Conservation (phyloP, 352 stramenopile species). For the Globisporangium parvum region DNA sequence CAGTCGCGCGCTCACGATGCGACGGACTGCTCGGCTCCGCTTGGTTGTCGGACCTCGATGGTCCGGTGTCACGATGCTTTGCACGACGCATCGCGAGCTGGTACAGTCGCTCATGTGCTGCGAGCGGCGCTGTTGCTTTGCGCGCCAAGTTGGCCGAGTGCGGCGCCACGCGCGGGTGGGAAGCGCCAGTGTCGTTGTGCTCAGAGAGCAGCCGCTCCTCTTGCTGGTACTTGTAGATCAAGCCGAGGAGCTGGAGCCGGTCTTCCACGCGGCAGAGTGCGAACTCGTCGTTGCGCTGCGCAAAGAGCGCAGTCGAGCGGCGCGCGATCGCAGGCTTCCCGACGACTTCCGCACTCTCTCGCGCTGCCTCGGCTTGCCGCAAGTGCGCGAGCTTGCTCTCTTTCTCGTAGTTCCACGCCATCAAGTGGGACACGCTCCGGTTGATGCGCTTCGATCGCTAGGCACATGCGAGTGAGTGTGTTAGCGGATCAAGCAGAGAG, state of each 20-base stretch:
- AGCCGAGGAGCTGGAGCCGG: constrained; percentile 53
- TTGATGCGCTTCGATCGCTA: constrained; percentile 58
- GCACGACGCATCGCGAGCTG: constrained; percentile 25
- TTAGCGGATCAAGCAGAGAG: not conserved
- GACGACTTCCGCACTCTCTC: constrained; percentile 22
- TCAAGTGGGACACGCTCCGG: constrained; percentile 51
- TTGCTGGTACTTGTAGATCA: constrained; percentile 69
- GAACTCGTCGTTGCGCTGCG: constrained; percentile 37
- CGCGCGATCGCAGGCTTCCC: constrained; percentile 28
- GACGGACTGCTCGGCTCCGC: not conserved
- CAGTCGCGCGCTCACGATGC: not conserved
- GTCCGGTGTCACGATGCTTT: not conserved
- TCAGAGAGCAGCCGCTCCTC: constrained; percentile 34
- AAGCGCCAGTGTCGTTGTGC: constrained; percentile 6
- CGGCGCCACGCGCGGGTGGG: constrained; percentile 35
- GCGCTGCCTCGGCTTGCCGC: constrained; percentile 25
- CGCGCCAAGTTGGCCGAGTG: constrained; percentile 45
- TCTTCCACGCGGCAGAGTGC: constrained; percentile 61
- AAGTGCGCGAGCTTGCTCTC: constrained; percentile 43
- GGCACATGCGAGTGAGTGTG: too few relatives aligned
- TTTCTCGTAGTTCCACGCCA: constrained; percentile 58
- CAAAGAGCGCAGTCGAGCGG: constrained; percentile 28
- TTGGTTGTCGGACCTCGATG: constrained; percentile 2
- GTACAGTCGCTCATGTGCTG: constrained; percentile 50
- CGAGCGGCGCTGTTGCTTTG: constrained; percentile 2